Conservation (phyloP, 116 monocot genomes). For the Zostera marina region DNA sequence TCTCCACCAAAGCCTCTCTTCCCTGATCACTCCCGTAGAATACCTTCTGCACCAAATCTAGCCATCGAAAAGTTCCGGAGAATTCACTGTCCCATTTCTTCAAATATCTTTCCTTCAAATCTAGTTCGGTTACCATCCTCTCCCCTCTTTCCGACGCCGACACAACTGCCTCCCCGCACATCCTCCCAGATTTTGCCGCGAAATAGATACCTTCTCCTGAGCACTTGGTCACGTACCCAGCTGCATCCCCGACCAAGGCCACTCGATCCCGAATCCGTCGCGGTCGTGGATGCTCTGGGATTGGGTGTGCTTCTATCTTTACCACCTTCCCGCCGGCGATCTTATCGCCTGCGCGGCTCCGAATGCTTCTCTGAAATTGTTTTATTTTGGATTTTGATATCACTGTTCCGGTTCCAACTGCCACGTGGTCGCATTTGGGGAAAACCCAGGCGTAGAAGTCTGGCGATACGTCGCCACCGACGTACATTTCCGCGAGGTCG, state of each 20-base stretch:
- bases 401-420: conserved; percentile 82
- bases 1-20: conserved; percentile 84
- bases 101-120: conserved; percentile 50
- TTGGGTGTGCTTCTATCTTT: conserved; percentile 79
- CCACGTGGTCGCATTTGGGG: conserved; percentile 97
- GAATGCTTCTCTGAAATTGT: conserved; percentile 30
- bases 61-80: conserved; percentile 40
- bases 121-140: conserved; percentile 40
- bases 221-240: conserved; percentile 83
- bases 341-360: conserved; percentile 31
- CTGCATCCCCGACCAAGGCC: conserved; percentile 87
- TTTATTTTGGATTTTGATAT: conserved; percentile 40
- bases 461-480: conserved; percentile 78
- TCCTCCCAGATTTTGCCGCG: conserved; percentile 71
- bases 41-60: conserved; percentile 66
- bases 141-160: conserved; percentile 25
- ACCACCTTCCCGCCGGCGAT: conserved; percentile 59
- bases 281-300: conserved; percentile 87
- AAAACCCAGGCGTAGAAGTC: conserved; percentile 98
- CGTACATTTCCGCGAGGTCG: conserved; percentile 88
- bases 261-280: conserved; percentile 53
- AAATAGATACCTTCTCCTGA: conserved; percentile 97
- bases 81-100: conserved; percentile 61
- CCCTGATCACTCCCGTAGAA: conserved; percentile 66
- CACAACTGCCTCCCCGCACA: conserved; percentile 76